Evolutionary conservation across 148 eudicot genomes (phyloP).

Genomic region (Rhododendron vialii): DNA sequence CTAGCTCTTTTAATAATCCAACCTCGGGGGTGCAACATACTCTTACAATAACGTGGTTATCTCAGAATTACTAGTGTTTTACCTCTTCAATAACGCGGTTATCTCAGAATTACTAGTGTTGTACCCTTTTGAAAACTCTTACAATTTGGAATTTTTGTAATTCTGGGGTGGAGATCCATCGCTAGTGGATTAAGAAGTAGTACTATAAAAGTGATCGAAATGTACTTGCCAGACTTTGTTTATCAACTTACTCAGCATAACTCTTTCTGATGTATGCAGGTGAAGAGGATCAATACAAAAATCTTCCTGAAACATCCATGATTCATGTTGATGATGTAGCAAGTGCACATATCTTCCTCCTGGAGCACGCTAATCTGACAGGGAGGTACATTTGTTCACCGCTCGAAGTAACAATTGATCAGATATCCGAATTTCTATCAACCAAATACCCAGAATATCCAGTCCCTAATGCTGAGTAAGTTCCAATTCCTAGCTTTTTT

Average conservation of each 20-base stretch:
- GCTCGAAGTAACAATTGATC: conserved; percentile 12
- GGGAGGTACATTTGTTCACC: conserved; percentile 46
- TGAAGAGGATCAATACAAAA: conserved; percentile 3
- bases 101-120: neutral
- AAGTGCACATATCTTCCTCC: conserved; percentile 37
- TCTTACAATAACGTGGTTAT: neutral
- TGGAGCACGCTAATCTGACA: conserved; percentile 30
- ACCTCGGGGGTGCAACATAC: too few relatives aligned
- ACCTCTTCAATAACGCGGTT: neutral
- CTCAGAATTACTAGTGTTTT: neutral
- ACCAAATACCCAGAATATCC: conserved; percentile 36
- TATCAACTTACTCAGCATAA: neutral
- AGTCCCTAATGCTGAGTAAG: conserved; percentile 24
- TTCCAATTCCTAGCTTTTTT: neutral
- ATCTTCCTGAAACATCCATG: conserved; percentile 9
- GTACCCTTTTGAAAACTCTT: neutral
- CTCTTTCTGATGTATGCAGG: neutral
- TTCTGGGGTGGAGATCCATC: neutral
- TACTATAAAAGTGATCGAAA: neutral
- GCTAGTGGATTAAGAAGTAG: neutral
- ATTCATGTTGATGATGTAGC: conserved; percentile 49
- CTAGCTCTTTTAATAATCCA: neutral
- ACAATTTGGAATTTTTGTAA: neutral
- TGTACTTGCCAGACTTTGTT: neutral
- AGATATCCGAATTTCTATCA: conserved; percentile 23